Percentiles rank a stretch among this genome's conserved stretches.
Conservation (phyloP, 2,329 filamentous ascomycete genomes). For the Microascus cirrosus region DNA sequence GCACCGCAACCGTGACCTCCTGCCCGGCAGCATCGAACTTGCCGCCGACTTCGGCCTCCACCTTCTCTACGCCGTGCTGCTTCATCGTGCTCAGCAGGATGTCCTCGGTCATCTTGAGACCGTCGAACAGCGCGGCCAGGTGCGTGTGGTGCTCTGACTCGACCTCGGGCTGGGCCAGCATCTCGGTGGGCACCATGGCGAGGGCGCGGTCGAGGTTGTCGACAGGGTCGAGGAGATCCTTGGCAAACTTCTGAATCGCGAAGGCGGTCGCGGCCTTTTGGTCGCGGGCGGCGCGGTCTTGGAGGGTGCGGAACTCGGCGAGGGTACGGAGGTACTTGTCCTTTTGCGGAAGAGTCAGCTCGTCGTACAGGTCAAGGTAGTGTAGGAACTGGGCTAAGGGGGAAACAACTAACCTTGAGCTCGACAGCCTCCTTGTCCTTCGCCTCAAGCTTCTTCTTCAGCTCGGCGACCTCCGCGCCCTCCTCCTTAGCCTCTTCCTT, state of each 20-base stretch:
- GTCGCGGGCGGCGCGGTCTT: slow-evolving; percentile 87
- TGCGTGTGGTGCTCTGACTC: slow-evolving; percentile 52
- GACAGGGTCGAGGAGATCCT: slow-evolving; percentile 87
- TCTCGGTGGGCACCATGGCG: slow-evolving; percentile 62
- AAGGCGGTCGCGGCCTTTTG: slow-evolving; percentile 82
- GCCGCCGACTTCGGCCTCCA: slow-evolving; percentile 63
- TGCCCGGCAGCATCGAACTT: slow-evolving; percentile 96
- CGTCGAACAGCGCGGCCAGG: slow-evolving; percentile 70
- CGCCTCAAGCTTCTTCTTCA: slow-evolving; percentile 40
- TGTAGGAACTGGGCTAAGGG: neutral
- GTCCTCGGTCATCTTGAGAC: slow-evolving; percentile 87
- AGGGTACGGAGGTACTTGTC: slow-evolving; percentile 91
- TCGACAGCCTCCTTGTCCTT: slow-evolving; percentile 51
- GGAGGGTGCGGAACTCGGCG: slow-evolving; percentile 95
- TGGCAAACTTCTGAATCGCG: slow-evolving; percentile 89
- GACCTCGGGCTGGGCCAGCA: slow-evolving; percentile 41
- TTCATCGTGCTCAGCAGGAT: slow-evolving; percentile 80
- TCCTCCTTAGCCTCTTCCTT: slow-evolving; percentile 17
- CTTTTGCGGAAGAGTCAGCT: slow-evolving; percentile 30
- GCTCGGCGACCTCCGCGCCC: slow-evolving; percentile 17
- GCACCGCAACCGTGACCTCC: slow-evolving; percentile 92
- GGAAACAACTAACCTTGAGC: slow-evolving; percentile 60
- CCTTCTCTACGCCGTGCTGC: slow-evolving; percentile 88
- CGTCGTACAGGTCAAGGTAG: neutral
- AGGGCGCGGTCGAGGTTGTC: slow-evolving; percentile 97